phyloP scores from a whole-genome alignment of 768 basidiomycete genomes.

The Tricholoma saponaceum region DNA sequence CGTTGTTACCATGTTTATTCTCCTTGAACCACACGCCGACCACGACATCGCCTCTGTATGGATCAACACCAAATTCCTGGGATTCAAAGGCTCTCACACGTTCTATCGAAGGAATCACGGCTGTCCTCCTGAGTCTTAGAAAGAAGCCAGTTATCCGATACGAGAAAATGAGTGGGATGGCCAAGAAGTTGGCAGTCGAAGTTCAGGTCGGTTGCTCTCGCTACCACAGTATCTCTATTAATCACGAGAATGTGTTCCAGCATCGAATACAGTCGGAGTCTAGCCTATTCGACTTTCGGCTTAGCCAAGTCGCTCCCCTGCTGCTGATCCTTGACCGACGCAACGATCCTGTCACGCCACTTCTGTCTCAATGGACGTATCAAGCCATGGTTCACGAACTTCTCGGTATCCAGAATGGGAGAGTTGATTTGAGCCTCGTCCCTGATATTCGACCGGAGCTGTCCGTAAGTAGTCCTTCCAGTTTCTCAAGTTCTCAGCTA shows the following conservation, averaged over 20 bases:
- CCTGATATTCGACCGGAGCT: slow-evolving; percentile 87
- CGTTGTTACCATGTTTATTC: slow-evolving; percentile 82
- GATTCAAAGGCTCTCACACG: slow-evolving; percentile 68
- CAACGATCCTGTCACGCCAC: slow-evolving; percentile 95
- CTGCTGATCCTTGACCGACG: slow-evolving; percentile 91
- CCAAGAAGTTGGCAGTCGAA: slow-evolving; percentile 83
- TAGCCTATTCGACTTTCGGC: slow-evolving; percentile 86
- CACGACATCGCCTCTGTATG: slow-evolving; percentile 61
- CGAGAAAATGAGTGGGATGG: slow-evolving; percentile 90
- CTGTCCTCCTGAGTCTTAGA: slow-evolving; percentile 89
- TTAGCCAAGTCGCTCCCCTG: slow-evolving; percentile 83
- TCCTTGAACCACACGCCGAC: slow-evolving; percentile 78
- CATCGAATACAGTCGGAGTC: slow-evolving; percentile 78
- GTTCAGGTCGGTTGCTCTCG: slow-evolving; percentile 56
- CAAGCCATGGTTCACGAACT: slow-evolving; percentile 99
- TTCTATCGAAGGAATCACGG: slow-evolving; percentile 76
- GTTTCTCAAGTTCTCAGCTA: slow-evolving; percentile 4
- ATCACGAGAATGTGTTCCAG: slow-evolving; percentile 31
- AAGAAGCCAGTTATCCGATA: slow-evolving; percentile 95
- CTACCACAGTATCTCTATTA: not conserved
- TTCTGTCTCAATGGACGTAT: slow-evolving; percentile 98
- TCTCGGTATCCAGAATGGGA: slow-evolving; percentile 88
- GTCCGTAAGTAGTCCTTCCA: slow-evolving; percentile 44
- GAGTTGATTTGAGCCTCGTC: slow-evolving; percentile 79
- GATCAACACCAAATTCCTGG: slow-evolving; percentile 70